Percentiles rank a stretch among this genome's conserved stretches.
Conservation (phyloP, 2,329 filamentous ascomycete species). For the Pseudogymnoascus sp. region DNA sequence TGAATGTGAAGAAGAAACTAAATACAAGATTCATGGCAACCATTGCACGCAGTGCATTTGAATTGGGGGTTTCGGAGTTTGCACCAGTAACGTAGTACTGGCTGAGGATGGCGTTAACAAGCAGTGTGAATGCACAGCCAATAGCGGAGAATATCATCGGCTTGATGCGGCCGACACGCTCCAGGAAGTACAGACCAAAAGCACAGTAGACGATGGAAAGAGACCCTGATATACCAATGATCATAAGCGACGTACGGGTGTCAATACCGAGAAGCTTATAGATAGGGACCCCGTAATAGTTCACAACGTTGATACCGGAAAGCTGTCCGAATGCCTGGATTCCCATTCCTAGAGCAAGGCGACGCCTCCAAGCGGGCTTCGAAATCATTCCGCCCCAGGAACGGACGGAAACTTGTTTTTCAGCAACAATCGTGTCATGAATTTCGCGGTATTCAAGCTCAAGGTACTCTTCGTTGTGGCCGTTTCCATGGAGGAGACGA, state of each 20-base stretch:
- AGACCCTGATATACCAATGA: conserved; percentile 44
- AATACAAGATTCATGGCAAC: conserved; percentile 48
- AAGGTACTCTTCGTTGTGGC: conserved; percentile 41
- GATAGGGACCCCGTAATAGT: conserved; percentile 32
- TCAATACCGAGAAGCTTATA: conserved; percentile 29
- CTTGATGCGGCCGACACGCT: conserved; percentile 28
- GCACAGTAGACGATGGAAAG: conserved; percentile 40
- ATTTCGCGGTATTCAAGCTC: conserved; percentile 51
- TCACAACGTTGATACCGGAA: conserved; percentile 41
- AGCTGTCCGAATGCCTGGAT: conserved; percentile 43
- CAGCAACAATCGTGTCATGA: conserved; percentile 50
- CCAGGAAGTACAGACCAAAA: conserved; percentile 27
- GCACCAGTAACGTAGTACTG: conserved; percentile 33
- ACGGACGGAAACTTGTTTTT: conserved; percentile 35
- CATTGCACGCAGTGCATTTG: conserved; percentile 43
- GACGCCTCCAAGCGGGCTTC: conserved; percentile 37
- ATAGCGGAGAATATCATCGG: conserved; percentile 37
- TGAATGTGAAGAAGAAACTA: conserved; percentile 40
- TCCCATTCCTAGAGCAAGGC: conserved; percentile 40
- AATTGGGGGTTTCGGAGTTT: conserved; percentile 37
- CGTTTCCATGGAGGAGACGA: conserved; percentile 40
- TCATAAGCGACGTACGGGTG: conserved; percentile 39
- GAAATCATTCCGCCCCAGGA: conserved; percentile 38
- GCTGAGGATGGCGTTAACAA: conserved; percentile 46
- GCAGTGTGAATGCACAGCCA: conserved; percentile 45